Evolutionary conservation across 169 alveolate species (phyloP).

Genomic region (Eimeria sp.): DNA sequence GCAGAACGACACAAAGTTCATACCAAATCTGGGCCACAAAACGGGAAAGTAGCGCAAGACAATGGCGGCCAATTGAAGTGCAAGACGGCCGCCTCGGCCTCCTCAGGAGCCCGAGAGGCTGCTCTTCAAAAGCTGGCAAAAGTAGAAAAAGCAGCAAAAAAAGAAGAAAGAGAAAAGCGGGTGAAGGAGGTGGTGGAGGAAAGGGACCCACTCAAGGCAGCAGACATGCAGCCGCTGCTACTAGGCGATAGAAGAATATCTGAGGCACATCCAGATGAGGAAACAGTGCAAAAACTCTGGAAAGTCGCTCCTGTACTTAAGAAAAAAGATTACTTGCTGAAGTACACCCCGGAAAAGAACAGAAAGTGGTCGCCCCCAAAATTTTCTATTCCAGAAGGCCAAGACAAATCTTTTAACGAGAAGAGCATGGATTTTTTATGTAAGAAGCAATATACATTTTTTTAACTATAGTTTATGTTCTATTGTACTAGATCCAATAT

Average conservation of each 20-base stretch:
- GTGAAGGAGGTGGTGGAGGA: background rate
- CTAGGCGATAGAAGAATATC: background rate
- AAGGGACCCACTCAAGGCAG: background rate
- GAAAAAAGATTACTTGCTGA: background rate
- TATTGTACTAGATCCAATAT: too few relatives aligned
- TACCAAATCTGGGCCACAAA: background rate
- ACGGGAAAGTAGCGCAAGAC: background rate
- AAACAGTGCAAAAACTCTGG: background rate
- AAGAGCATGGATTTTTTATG: background rate
- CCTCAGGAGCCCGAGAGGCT: background rate
- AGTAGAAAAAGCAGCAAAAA: background rate
- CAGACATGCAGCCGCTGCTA: conserved; percentile 6
- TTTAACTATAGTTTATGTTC: too few relatives aligned
- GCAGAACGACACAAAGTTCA: background rate
- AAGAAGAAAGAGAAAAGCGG: background rate
- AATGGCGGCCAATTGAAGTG: background rate
- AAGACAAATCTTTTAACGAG: background rate
- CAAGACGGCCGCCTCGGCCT: background rate
- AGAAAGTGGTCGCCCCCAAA: background rate
- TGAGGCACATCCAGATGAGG: background rate
- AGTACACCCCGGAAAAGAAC: background rate
- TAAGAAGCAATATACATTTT: background rate
- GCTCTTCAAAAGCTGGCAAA: background rate
- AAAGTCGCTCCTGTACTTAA: background rate
- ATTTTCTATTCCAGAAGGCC: background rate